Percentiles rank a stretch among this genome's conserved stretches.
Evolutionary conservation across 75 land plant genomes (phyloP).

Genomic region (Picea glauca): DNA sequence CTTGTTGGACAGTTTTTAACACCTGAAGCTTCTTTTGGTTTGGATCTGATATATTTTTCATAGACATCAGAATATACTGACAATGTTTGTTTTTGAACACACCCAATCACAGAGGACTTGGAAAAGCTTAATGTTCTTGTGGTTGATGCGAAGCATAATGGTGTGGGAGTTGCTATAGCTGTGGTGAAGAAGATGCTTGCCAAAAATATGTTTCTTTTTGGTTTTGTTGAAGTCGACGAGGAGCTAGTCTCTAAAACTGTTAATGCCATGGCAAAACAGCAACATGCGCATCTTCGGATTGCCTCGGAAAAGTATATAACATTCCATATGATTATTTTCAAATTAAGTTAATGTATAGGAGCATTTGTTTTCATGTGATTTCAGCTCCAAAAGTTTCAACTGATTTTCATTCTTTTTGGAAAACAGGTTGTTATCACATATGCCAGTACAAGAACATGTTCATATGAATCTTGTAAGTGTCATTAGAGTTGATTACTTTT

Average conservation of each 20-base stretch:
- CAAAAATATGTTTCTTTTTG: conserved; percentile 53
- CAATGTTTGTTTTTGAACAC: not conserved
- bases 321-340: not conserved
- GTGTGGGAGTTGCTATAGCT: conserved; percentile 29
- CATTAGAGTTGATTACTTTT: not conserved
- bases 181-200: conserved; percentile 44
- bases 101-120: conserved; percentile 30
- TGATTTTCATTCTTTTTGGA: conserved; percentile 5
- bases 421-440: conserved; percentile 21
- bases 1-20: not conserved
- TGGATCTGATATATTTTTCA: not conserved
- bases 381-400: not conserved
- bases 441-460: conserved; percentile 21
- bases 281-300: conserved; percentile 26
- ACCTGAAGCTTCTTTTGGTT: not conserved
- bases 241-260: conserved; percentile 22
- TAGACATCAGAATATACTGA: not conserved
- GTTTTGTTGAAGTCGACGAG: conserved; percentile 40
- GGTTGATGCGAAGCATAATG: conserved; percentile 33
- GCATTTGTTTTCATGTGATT: not conserved
- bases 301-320: conserved; percentile 39
- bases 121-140: conserved; percentile 32
- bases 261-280: conserved; percentile 27
- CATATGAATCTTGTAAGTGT: conserved; percentile 44
- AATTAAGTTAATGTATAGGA: not conserved